Evolutionary conservation across 2,329 filamentous ascomycete genomes (phyloP).

Genomic region (Claviceps africana): DNA sequence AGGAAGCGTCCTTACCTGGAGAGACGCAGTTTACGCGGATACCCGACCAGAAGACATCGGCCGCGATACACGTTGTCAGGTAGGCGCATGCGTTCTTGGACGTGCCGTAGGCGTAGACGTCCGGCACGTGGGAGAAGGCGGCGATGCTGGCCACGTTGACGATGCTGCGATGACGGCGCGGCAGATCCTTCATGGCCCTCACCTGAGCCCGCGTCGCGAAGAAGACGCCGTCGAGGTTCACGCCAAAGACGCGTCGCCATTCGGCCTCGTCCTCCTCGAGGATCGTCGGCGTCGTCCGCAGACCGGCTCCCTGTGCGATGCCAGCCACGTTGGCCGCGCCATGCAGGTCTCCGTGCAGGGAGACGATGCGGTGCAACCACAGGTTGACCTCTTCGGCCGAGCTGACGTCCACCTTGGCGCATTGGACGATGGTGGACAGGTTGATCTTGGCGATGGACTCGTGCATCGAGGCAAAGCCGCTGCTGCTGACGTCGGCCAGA

Average conservation of each 20-base stretch:
- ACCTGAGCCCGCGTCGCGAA: constrained; percentile 1
- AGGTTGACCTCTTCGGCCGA: not conserved
- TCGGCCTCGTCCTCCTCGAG: not conserved
- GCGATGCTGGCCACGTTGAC: constrained; percentile 2
- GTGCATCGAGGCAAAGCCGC: not conserved
- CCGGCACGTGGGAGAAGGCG: constrained; percentile 1
- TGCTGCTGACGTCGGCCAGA: not conserved
- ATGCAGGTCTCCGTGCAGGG: not conserved
- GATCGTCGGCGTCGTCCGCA: not conserved
- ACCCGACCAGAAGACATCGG: not conserved
- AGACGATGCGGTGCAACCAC: not conserved
- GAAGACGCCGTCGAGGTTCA: constrained; percentile 1
- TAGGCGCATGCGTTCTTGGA: constrained; percentile 1
- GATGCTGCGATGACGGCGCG: not conserved
- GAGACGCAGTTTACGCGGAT: constrained; percentile 1
- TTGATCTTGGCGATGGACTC: not conserved
- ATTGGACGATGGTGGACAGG: not conserved
- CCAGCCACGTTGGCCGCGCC: constrained; percentile 1
- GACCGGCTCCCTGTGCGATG: not conserved
- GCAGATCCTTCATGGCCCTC: constrained; percentile 1
- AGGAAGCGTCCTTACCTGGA: not conserved
- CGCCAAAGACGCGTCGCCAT: not conserved
- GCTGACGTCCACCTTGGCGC: not conserved
- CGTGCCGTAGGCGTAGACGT: constrained; percentile 2
- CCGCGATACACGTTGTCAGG: constrained; percentile 1